A percentile compares a stretch with the other conserved stretches of the same genome.
phyloP scores from a whole-genome alignment of 1,284 basidiomycete species.

The Ganoderma leucocontextum region DNA sequence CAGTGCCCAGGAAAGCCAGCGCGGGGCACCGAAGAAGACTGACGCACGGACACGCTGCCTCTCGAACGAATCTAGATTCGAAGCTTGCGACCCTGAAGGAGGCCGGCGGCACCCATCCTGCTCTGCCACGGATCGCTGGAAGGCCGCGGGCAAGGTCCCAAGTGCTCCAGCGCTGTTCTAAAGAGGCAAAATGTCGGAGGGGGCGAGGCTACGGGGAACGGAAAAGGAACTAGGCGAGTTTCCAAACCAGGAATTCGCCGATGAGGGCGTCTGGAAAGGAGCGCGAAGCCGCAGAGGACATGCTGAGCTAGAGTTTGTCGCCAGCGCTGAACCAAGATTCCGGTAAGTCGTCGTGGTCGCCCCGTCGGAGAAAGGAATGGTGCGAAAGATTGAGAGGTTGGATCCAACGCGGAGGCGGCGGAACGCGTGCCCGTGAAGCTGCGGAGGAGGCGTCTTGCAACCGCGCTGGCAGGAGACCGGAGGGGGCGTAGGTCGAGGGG shows the following conservation, averaged over 20 bases:
- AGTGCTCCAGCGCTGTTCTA: neutral
- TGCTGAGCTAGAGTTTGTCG: neutral
- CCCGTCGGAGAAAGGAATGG: neutral
- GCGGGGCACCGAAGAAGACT: slow-evolving; percentile 6
- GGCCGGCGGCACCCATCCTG: neutral
- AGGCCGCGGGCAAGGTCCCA: slow-evolving; percentile 1
- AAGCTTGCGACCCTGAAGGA: neutral
- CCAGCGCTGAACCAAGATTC: neutral
- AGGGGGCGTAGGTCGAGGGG: slow-evolving; percentile 1
- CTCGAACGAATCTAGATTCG: neutral
- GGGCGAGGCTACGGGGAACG: neutral
- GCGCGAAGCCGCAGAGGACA: neutral
- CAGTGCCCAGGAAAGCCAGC: neutral
- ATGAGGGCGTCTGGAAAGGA: neutral
- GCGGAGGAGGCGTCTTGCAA: neutral
- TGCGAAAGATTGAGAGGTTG: neutral
- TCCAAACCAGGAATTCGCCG: neutral
- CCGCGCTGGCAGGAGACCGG: neutral
- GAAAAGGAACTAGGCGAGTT: neutral
- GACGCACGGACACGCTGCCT: neutral
- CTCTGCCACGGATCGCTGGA: neutral
- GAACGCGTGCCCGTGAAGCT: neutral
- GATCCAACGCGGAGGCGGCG: neutral
- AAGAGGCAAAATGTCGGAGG: neutral
- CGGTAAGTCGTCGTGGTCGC: neutral